These are phyloP conservation scores for Leucogyrophana mollusca DNA, from an alignment of 768 basidiomycete genomes.

Conservation along the genomic window DNA sequence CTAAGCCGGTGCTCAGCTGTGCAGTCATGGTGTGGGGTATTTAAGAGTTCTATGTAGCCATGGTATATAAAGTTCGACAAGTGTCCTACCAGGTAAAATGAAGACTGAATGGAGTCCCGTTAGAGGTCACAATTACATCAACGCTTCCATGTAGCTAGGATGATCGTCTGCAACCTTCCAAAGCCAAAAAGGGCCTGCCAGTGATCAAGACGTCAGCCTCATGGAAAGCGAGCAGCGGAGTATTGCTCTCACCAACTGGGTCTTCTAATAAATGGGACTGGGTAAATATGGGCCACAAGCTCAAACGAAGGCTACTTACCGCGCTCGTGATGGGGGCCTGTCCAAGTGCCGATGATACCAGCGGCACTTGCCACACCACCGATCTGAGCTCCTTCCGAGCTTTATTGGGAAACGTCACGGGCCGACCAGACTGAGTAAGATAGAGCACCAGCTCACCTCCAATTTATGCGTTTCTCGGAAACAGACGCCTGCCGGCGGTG, in stretches of 20 bases:
- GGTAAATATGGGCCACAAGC: neutral
- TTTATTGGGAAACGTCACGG: conserved; percentile 32
- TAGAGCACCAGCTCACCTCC: conserved; percentile 45
- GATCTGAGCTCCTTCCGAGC: conserved; percentile 67
- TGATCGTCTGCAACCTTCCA: conserved; percentile 53
- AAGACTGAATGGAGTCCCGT: neutral
- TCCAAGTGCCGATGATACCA: conserved; percentile 71
- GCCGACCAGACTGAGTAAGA: neutral
- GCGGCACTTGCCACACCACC: conserved; percentile 63
- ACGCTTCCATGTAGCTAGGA: conserved; percentile 33
- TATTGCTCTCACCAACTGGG: conserved; percentile 53
- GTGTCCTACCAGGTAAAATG: too few relatives aligned
- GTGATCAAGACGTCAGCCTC: neutral
- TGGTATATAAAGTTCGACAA: too few relatives aligned
- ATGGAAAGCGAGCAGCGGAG: neutral
- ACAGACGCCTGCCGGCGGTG: conserved; percentile 44
- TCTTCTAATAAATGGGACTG: conserved; percentile 40
- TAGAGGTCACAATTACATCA: conserved; percentile 5
- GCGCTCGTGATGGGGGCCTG: conserved; percentile 56
- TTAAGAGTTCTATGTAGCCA: too few relatives aligned
- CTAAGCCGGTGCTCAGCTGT: too few relatives aligned
- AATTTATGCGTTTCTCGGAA: conserved; percentile 52
- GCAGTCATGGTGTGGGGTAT: conserved; percentile 37
- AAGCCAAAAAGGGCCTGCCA: conserved; percentile 69
- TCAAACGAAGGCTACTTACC: conserved; percentile 31